Evolutionary conservation across 2,329 filamentous ascomycete genomes (phyloP).

Genomic region (Colletotrichum sp.): DNA sequence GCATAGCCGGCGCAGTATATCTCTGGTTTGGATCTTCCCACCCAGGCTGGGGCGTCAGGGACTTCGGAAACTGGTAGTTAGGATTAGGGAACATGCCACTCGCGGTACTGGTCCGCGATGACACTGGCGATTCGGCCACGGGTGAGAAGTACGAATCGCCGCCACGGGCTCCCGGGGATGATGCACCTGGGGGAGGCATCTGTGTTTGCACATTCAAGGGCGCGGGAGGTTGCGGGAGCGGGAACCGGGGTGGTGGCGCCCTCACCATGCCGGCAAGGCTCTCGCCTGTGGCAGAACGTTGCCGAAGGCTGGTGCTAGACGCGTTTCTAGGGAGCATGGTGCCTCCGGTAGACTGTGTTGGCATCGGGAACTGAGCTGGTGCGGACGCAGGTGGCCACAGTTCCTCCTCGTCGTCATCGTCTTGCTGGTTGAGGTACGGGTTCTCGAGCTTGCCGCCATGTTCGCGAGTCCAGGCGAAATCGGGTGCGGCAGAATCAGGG

Average conservation of each 20-base stretch:
- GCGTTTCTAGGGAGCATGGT: constrained; percentile 64
- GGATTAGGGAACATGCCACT: constrained; percentile 70
- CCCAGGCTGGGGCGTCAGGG: constrained; percentile 68
- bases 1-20: constrained; percentile 88
- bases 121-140: constrained; percentile 76
- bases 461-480: constrained; percentile 80
- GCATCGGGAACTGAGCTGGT: constrained; percentile 39
- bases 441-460: constrained; percentile 75
- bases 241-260: constrained; percentile 73
- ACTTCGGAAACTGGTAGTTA: constrained; percentile 74
- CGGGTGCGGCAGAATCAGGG: constrained; percentile 61
- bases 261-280: constrained; percentile 63
- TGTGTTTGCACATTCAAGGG: constrained; percentile 74
- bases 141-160: constrained; percentile 96
- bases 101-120: constrained; percentile 74
- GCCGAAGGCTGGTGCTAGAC: constrained; percentile 76
- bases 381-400: constrained; percentile 37
- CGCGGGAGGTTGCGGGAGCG: constrained; percentile 60
- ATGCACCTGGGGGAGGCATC: constrained; percentile 37
- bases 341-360: constrained; percentile 36
- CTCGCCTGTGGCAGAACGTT: constrained; percentile 77
- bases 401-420: constrained; percentile 66
- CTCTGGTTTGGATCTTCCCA: constrained; percentile 78
- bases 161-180: constrained; percentile 65
- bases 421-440: constrained; percentile 73